These are phyloP conservation scores for Begonia fuchsioides DNA, from an alignment of 306 rosid genomes.

Conservation along the genomic window DNA sequence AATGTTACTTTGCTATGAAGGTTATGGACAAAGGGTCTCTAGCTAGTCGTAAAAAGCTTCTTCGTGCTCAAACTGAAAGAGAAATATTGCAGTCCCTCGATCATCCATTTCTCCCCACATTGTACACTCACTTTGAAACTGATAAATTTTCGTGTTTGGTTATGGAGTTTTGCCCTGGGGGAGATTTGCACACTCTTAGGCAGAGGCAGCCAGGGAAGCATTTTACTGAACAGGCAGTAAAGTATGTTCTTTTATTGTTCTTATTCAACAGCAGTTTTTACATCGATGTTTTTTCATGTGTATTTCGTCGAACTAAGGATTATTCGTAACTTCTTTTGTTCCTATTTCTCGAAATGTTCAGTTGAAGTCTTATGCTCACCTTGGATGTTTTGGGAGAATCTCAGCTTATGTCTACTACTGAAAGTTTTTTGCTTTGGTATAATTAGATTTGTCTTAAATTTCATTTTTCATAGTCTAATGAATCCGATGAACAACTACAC, in stretches of 20 bases:
- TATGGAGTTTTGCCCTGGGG: constrained; percentile 99
- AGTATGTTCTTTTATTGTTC: constrained; percentile 57
- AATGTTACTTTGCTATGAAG: constrained; percentile 93
- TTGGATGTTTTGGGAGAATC: too few species aligned
- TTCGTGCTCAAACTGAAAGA: constrained; percentile 96
- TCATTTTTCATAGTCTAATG: too few species aligned
- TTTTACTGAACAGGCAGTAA: constrained; percentile 97
- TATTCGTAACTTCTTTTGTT: too few species aligned
- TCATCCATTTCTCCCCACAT: constrained; percentile 92
- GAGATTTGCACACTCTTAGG: constrained; percentile 90
- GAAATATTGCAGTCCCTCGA: constrained; percentile 92
- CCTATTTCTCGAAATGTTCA: too few species aligned
- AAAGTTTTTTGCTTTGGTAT: too few species aligned
- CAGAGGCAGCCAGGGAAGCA: constrained; percentile 98
- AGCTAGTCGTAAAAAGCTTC: constrained; percentile 84
- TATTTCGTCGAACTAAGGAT: too few species aligned
- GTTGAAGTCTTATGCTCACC: too few species aligned
- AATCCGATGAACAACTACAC: too few species aligned
- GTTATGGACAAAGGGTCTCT: constrained; percentile 98
- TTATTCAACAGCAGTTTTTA: too few species aligned
- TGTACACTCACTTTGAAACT: constrained; percentile 93
- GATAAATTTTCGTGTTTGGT: constrained; percentile 98
- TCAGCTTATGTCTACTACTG: too few species aligned
- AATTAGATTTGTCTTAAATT: too few species aligned
- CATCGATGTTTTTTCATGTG: too few species aligned